Evolutionary conservation across 306 rosid species (phyloP).

Genomic region (Acacia confusa): DNA sequence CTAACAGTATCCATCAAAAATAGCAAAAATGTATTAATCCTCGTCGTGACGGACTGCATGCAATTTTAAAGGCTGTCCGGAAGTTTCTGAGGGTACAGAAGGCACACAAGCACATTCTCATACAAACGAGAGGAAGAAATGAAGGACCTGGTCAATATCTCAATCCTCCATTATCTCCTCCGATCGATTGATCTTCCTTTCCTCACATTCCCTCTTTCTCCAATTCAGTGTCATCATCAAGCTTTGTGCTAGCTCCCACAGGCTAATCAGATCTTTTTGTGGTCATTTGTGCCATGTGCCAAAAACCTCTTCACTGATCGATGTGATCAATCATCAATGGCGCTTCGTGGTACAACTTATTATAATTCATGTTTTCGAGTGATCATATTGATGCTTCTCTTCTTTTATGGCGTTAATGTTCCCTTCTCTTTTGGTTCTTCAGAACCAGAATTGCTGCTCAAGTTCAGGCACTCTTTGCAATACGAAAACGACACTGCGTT

Average conservation of each 20-base stretch:
- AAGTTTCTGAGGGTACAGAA: slow-evolving; percentile 27
- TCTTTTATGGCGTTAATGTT: background rate
- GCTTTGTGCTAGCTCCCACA: slow-evolving; percentile 33
- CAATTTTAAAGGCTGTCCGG: slow-evolving; percentile 44
- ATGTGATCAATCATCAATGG: slow-evolving; percentile 31
- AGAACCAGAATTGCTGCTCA: slow-evolving; percentile 57
- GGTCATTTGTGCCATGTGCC: slow-evolving; percentile 14
- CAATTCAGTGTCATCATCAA: slow-evolving; percentile 47
- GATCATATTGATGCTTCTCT: background rate
- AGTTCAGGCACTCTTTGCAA: slow-evolving; percentile 48
- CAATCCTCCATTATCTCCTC: slow-evolving; percentile 32
- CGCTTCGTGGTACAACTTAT: slow-evolving; percentile 22
- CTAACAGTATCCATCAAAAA: slow-evolving; percentile 15
- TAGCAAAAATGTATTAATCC: slow-evolving; percentile 15
- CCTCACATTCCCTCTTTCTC: background rate
- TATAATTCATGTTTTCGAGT: background rate
- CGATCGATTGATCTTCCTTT: slow-evolving; percentile 18
- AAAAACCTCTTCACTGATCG: background rate
- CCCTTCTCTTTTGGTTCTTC: slow-evolving; percentile 29
- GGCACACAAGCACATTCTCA: background rate
- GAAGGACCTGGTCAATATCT: slow-evolving; percentile 49
- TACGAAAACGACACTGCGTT: slow-evolving; percentile 33
- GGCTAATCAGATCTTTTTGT: background rate
- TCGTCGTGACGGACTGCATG: background rate
- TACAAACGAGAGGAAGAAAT: slow-evolving; percentile 20